A percentile compares a stretch with the other conserved stretches of the same genome.
Conservation (phyloP, 352 stramenopile genomes). For the Globisporangium parvum region DNA sequence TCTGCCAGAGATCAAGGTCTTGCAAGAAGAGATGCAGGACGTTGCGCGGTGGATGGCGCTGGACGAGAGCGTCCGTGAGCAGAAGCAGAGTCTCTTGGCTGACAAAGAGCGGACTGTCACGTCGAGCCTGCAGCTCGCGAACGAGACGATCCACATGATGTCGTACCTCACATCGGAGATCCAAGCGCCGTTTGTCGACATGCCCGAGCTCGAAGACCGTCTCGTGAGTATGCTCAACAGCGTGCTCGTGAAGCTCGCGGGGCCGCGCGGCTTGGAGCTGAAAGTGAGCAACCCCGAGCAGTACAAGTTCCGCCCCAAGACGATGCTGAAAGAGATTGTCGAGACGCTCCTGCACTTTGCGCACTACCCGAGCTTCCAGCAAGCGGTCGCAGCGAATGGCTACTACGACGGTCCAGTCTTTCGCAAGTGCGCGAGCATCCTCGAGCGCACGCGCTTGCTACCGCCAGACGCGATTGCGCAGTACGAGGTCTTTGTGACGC, state of each 20-base stretch:
- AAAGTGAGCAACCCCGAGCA: slow-evolving; percentile 97
- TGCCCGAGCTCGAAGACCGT: slow-evolving; percentile 90
- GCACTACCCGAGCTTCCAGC: slow-evolving; percentile 85
- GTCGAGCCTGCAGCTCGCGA: slow-evolving; percentile 92
- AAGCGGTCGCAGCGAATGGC: slow-evolving; percentile 88
- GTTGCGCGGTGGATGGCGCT: slow-evolving; percentile 65
- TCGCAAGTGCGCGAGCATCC: slow-evolving; percentile 59
- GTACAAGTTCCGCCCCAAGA: slow-evolving; percentile 98
- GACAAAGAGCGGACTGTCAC: slow-evolving; percentile 92
- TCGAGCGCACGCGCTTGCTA: slow-evolving; percentile 62
- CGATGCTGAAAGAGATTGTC: slow-evolving; percentile 96
- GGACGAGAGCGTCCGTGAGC: slow-evolving; percentile 89
- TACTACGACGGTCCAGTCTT: slow-evolving; percentile 78
- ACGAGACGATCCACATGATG: slow-evolving; percentile 98
- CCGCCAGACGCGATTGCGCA: slow-evolving; percentile 30
- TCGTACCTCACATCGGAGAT: slow-evolving; percentile 94
- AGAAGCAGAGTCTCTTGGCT: slow-evolving; percentile 78
- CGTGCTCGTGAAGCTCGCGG: slow-evolving; percentile 94
- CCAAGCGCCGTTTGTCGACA: slow-evolving; percentile 90
- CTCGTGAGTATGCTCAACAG: slow-evolving; percentile 96
- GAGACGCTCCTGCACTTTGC: slow-evolving; percentile 95
- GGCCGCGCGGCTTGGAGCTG: slow-evolving; percentile 89
- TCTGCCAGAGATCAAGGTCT: slow-evolving; percentile 91
- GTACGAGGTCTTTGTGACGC: slow-evolving; percentile 53
- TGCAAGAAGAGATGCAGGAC: slow-evolving; percentile 90